Percentiles rank a stretch among this genome's conserved stretches.
Conservation (phyloP, 179 eudicot genomes). For the Camellia oleifera region DNA sequence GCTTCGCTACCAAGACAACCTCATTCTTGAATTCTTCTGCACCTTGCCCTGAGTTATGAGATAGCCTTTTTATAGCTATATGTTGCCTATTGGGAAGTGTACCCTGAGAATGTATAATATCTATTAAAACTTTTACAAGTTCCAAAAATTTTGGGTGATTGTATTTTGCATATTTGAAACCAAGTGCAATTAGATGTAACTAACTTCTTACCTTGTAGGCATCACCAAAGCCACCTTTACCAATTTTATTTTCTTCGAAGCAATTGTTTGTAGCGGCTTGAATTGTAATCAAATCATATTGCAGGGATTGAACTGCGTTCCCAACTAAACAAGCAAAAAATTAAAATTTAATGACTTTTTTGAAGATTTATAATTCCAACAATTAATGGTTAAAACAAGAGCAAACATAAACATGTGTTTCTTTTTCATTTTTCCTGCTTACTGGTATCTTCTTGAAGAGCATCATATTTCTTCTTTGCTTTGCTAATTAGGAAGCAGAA, state of each 20-base stretch:
- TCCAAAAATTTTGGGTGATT: neutral
- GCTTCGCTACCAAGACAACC: constrained; percentile 20
- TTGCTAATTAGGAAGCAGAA: constrained; percentile 6
- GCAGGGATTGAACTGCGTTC: constrained; percentile 32
- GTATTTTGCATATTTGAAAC: neutral
- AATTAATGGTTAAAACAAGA: neutral
- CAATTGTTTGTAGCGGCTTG: constrained; percentile 45
- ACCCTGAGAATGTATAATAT: neutral
- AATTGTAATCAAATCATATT: constrained; percentile 29
- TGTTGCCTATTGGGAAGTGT: constrained; percentile 14
- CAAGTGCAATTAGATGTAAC: too few species aligned
- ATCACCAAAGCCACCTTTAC: constrained; percentile 54
- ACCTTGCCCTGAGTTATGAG: constrained; percentile 24
- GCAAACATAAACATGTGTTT: neutral
- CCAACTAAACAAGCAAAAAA: neutral
- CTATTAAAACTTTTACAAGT: neutral
- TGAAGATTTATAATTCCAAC: neutral
- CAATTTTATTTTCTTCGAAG: constrained; percentile 1
- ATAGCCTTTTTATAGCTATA: constrained; percentile 23
- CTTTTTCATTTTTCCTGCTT: neutral
- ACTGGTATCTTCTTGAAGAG: neutral
- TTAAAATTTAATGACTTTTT: neutral
- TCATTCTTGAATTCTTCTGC: constrained; percentile 23
- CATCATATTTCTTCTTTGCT: neutral
- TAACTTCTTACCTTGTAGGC: constrained; percentile 43